Evolutionary conservation across 2,329 filamentous ascomycete genomes (phyloP).

Genomic region (Neonectria hederae): DNA sequence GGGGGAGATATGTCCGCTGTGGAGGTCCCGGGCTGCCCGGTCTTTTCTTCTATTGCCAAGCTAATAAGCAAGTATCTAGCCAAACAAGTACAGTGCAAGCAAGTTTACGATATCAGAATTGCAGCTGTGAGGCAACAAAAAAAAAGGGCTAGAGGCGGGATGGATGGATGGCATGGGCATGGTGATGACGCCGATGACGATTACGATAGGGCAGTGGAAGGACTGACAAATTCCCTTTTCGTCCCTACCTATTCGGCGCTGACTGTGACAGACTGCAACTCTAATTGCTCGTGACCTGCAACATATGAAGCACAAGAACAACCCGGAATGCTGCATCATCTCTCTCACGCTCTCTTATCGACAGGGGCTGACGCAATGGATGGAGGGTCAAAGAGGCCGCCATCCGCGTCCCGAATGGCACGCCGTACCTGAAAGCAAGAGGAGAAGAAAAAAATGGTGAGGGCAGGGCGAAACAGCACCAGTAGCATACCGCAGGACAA

Average conservation of each 20-base stretch:
- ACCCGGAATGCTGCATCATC: too few species aligned
- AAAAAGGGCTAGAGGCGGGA: background rate
- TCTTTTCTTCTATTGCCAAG: background rate
- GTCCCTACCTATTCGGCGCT: background rate
- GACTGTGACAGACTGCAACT: background rate
- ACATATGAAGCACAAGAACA: background rate
- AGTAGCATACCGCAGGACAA: constrained; percentile 13
- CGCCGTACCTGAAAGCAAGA: constrained; percentile 5
- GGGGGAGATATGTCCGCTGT: background rate
- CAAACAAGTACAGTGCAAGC: background rate
- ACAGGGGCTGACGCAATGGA: background rate
- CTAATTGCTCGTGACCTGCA: background rate
- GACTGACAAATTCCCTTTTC: background rate
- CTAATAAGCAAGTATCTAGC: background rate
- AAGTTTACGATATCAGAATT: background rate
- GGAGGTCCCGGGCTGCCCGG: background rate
- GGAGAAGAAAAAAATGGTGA: constrained; percentile 19
- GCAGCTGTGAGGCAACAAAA: background rate
- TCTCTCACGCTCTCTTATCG: background rate
- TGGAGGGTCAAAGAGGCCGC: constrained; percentile 19
- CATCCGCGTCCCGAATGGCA: background rate
- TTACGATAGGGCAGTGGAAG: background rate
- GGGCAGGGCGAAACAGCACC: constrained; percentile 20
- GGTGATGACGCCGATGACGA: background rate
- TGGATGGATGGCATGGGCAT: background rate